A percentile compares a stretch with the other conserved stretches of the same genome.
phyloP scores from a whole-genome alignment of 2,329 filamentous ascomycete genomes.

The Emydomyces testavorans region DNA sequence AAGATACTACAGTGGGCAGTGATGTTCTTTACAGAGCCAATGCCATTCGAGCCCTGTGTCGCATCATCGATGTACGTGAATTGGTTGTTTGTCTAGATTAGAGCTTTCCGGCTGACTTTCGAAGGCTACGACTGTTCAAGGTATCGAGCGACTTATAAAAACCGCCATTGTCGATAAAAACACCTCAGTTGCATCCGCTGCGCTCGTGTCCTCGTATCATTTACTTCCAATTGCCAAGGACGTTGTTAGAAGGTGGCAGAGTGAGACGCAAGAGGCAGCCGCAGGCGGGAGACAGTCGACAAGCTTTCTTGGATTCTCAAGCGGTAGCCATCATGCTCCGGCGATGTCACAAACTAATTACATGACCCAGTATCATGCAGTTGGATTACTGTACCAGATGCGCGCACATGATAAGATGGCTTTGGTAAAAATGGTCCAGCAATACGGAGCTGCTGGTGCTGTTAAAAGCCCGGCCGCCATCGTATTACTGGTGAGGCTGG shows the following conservation, averaged over 20 bases:
- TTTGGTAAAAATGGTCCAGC: conserved; percentile 99
- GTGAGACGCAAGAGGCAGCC: conserved; percentile 93
- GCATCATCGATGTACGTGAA: conserved; percentile 76
- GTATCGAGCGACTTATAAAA: conserved; percentile 97
- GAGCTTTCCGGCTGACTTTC: conserved; percentile 15
- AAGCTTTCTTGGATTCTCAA: conserved; percentile 87
- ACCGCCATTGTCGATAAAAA: conserved; percentile 99
- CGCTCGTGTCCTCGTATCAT: conserved; percentile 93
- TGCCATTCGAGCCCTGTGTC: conserved; percentile 86
- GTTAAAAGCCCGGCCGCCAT: conserved; percentile 91
- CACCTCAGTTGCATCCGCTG: conserved; percentile 89
- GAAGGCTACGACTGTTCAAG: conserved; percentile 86
- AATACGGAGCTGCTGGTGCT: conserved; percentile 81
- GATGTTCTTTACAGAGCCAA: conserved; percentile 91
- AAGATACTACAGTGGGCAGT: conserved; percentile 91
- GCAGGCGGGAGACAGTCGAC: conserved; percentile 78
- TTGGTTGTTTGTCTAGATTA: neutral
- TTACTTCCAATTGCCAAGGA: conserved; percentile 91
- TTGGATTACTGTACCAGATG: conserved; percentile 96
- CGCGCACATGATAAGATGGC: conserved; percentile 95
- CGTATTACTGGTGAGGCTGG: conserved; percentile 82
- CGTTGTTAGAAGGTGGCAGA: conserved; percentile 94
- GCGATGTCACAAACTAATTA: conserved; percentile 70
- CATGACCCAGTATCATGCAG: conserved; percentile 97
- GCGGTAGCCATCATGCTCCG: conserved; percentile 61